Evolutionary conservation across 768 basidiomycete species (phyloP), one percentile per base, ranked within the genome.

Genomic region (Tylopilus rubrobrunneus): DNA sequence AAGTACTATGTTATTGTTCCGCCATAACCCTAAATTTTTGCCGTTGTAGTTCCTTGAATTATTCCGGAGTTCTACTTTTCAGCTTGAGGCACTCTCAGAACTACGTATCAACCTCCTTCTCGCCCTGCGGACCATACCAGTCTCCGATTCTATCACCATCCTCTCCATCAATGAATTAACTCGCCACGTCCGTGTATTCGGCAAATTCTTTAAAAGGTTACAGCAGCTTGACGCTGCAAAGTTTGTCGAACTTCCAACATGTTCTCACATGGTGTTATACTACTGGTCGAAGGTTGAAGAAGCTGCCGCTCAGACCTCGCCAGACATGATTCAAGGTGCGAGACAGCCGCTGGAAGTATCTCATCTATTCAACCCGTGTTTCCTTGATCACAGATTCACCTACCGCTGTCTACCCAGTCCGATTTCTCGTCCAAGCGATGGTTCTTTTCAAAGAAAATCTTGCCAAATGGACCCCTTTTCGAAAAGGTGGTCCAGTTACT

Each of bases 401-500:
- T 29, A 70, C 75, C 42, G 86, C 84, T 2, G 67, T 85, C 2
- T 92, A 85, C 64, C 91, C 92, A n/a, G 76, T 88, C 23, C 82
- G 86, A 11, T 84, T 89, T 62, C 74, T 93, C 53, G 87, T 92
- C 0, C 90, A 92, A 63, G 87, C 86, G 3, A 86, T 93, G 84
- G 86, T 88, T 7, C 71, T 93, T 9, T 92, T 93, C 73, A 90
- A 87, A 61, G 91, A 92, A 53, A 88, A 81, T 58, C 76, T 93
- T 23, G 77, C 83, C 9, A 86, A 85, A 63, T 93, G 90, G 89
- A 78, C 85, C 1, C 83, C 86, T 4, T 67, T 74, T 19, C 79
- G 81, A 52, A 83, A 81, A 61, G 78, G 81, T 58, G 86, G 85
- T 2, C 75, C 75, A 4, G 67, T 75, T 28, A 88, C 86, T 56